Conservation (phyloP, 2,329 filamentous ascomycete species). For the Plectosphaerella cucumerina region DNA sequence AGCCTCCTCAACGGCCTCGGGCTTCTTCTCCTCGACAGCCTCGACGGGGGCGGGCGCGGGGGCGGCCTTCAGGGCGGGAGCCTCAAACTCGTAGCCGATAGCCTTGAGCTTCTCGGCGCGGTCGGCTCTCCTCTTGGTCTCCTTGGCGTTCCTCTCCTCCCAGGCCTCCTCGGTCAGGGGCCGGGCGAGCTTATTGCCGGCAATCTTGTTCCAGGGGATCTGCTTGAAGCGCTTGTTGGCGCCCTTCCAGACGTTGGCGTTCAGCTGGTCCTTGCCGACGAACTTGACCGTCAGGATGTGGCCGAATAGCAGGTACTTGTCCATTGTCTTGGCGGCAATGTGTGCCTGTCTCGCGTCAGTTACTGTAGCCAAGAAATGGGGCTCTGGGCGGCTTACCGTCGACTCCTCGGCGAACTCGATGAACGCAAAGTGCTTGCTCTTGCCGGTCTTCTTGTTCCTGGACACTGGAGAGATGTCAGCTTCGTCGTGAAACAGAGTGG, state of each 20-base stretch:
- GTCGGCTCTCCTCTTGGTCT: constrained; percentile 64
- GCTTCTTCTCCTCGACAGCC: constrained; percentile 22
- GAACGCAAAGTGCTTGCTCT: constrained; percentile 91
- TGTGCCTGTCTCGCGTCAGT: constrained; percentile 46
- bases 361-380: not conserved
- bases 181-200: constrained; percentile 68
- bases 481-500: not conserved
- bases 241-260: constrained; percentile 81
- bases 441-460: constrained; percentile 86
- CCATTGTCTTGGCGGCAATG: constrained; percentile 93
- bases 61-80: constrained; percentile 62
- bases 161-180: constrained; percentile 73
- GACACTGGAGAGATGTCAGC: constrained; percentile 45
- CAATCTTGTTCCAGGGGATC: constrained; percentile 71
- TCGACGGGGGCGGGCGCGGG: constrained; percentile 35
- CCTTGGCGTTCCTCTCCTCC: constrained; percentile 68
- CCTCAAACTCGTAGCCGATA: constrained; percentile 79
- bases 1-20: constrained; percentile 23
- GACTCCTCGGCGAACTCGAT: constrained; percentile 80
- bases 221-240: constrained; percentile 87
- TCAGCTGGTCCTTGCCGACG: constrained; percentile 71
- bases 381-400: constrained; percentile 24
- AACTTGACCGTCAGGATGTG: constrained; percentile 87
- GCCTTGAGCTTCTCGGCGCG: constrained; percentile 73
- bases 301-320: constrained; percentile 93